Evolutionary conservation across 202 grass and related monocot genomes (phyloP).

Genomic region (Zizania palustris): DNA sequence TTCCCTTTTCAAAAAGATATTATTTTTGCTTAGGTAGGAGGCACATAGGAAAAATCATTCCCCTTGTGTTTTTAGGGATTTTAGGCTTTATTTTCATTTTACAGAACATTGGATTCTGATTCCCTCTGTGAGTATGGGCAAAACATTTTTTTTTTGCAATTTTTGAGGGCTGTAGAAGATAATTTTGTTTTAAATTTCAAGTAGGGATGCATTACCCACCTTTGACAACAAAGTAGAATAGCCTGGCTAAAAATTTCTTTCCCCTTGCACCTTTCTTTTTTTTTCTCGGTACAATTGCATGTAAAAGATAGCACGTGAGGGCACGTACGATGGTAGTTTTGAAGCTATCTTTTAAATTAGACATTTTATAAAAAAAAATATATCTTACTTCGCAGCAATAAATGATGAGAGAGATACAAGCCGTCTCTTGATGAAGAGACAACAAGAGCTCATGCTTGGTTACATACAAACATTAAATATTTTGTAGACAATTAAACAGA

Average conservation of each 20-base stretch:
- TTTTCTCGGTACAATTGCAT: not conserved
- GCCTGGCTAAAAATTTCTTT: not conserved
- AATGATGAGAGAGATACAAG: too few species aligned
- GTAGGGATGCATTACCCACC: not conserved
- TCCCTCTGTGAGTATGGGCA: constrained; percentile 27
- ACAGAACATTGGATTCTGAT: constrained; percentile 57
- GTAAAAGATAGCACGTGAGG: not conserved
- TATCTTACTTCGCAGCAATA: too few species aligned
- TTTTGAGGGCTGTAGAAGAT: constrained; percentile 17
- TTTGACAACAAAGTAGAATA: not conserved
- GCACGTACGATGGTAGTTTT: too few species aligned
- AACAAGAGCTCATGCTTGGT: too few species aligned
- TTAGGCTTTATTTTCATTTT: constrained; percentile 18
- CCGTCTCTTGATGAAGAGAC: too few species aligned
- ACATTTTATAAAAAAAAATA: too few species aligned
- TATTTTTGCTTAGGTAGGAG: constrained; percentile 33
- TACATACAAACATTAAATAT: too few species aligned
- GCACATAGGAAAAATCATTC: constrained; percentile 43
- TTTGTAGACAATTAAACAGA: too few species aligned
- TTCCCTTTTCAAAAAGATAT: constrained; percentile 25
- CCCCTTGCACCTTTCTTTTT: not conserved
- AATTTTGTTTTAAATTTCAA: constrained; percentile 18
- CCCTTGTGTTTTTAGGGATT: not conserved
- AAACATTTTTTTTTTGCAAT: constrained; percentile 4
- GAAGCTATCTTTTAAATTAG: too few species aligned